Conservation (phyloP, 176 grass and related monocot genomes). For the Eragrostis curvula region DNA sequence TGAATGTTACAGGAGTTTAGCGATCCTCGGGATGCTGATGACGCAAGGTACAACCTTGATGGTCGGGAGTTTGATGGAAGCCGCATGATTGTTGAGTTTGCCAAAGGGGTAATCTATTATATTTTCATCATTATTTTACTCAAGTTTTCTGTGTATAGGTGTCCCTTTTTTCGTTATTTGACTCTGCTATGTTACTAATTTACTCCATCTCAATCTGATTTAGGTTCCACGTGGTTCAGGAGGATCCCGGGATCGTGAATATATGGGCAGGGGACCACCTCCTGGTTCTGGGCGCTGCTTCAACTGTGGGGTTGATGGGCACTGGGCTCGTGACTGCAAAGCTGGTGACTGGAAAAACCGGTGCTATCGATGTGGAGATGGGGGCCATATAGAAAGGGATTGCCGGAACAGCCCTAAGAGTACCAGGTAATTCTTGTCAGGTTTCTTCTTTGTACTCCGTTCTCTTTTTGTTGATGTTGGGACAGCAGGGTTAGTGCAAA, state of each 20-base stretch:
- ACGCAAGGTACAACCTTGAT: constrained; percentile 91
- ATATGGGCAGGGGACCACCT: constrained; percentile 83
- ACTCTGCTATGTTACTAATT: neutral
- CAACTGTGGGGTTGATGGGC: constrained; percentile 94
- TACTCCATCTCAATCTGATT: neutral
- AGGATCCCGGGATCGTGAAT: constrained; percentile 64
- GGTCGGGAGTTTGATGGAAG: constrained; percentile 91
- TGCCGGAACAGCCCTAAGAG: constrained; percentile 93
- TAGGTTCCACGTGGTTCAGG: constrained; percentile 82
- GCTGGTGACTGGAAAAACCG: constrained; percentile 98
- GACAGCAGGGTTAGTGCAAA: too few relatives aligned
- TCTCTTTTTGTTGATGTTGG: too few relatives aligned
- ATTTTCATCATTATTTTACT: neutral
- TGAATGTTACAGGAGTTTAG: constrained; percentile 75
- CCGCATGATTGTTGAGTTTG: constrained; percentile 88
- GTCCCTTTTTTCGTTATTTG: neutral
- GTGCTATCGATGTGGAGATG: constrained; percentile 92
- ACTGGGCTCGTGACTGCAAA: constrained; percentile 97
- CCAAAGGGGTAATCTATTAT: constrained; percentile 78
- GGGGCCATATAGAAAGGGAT: constrained; percentile 89
- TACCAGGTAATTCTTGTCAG: constrained; percentile 47
- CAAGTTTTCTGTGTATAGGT: too few relatives aligned
- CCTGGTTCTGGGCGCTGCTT: constrained; percentile 93
- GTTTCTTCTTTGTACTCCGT: constrained; percentile 10
- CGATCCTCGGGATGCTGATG: constrained; percentile 89